phyloP scores from a whole-genome alignment of 129 eudicot species.

The Ambrosia artemisiifolia region DNA sequence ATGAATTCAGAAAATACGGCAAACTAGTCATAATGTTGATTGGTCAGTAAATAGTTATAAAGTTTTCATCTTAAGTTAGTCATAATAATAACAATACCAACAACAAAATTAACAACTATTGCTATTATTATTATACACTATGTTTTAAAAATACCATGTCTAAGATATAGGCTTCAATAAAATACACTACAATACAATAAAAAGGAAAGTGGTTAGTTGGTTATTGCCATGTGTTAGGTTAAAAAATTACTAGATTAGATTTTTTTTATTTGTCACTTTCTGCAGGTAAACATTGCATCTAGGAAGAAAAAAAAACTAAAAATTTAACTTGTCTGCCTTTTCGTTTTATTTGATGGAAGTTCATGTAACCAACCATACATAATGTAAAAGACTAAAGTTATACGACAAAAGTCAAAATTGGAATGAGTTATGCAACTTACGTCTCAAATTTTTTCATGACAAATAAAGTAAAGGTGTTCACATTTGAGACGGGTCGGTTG shows the following conservation, averaged over 20 bases:
- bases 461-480: background rate
- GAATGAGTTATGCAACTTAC: background rate
- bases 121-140: background rate
- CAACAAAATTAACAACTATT: too few species aligned
- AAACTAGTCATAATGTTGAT: too few species aligned
- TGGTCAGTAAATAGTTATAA: too few species aligned
- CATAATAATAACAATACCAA: too few species aligned
- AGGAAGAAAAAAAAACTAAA: background rate
- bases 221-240: background rate
- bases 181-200: background rate
- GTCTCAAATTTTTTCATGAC: background rate
- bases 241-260: background rate
- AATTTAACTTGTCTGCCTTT: background rate
- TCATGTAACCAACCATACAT: background rate
- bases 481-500: too few species aligned
- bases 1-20: too few species aligned
- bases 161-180: background rate
- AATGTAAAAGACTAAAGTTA: background rate
- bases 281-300: background rate
- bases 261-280: background rate
- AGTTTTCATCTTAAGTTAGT: too few species aligned
- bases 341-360: background rate
- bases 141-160: background rate
- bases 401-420: background rate
- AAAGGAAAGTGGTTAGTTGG: background rate